These are phyloP conservation scores for Colletotrichum orbiculare DNA, from an alignment of 2,329 filamentous ascomycete species.

Conservation along the genomic window DNA sequence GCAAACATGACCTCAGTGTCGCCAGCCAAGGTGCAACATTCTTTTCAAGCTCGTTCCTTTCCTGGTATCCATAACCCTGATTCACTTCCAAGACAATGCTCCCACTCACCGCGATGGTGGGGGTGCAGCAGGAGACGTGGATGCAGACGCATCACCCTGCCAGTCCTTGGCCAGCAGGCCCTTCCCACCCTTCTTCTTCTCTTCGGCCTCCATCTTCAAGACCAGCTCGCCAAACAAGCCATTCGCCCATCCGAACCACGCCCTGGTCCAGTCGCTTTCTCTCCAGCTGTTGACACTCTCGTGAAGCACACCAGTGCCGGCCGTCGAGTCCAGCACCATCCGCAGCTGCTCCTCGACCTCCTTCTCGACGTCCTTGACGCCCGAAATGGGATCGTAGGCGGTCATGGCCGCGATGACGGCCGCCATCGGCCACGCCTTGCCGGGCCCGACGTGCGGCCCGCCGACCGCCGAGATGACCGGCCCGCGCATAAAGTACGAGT, in stretches of 20 bases:
- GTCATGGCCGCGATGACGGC: slow-evolving; percentile 65
- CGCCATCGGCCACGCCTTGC: slow-evolving; percentile 67
- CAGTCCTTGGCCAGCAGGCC: slow-evolving; percentile 21
- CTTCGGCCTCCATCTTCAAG: slow-evolving; percentile 40
- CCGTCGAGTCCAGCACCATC: slow-evolving; percentile 54
- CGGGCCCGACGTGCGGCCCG: slow-evolving; percentile 72
- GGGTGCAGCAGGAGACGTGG: background rate
- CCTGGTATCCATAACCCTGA: too few relatives aligned
- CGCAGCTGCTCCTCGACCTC: slow-evolving; percentile 49
- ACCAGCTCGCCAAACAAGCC: slow-evolving; percentile 56
- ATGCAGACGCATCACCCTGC: background rate
- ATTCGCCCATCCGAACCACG: slow-evolving; percentile 59
- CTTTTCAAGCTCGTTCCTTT: too few relatives aligned
- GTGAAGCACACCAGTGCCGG: slow-evolving; percentile 58
- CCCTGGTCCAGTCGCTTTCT: slow-evolving; percentile 52
- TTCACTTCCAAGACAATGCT: background rate
- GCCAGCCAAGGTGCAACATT: too few relatives aligned
- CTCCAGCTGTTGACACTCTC: slow-evolving; percentile 59
- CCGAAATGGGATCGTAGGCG: slow-evolving; percentile 44
- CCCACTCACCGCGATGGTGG: background rate
- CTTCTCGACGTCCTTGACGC: slow-evolving; percentile 43
- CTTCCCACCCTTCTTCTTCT: slow-evolving; percentile 14
- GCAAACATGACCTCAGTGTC: too few relatives aligned
- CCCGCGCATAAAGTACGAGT: slow-evolving; percentile 82
- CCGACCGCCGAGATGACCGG: slow-evolving; percentile 78